Base-by-base conservation (phyloP, 2,329 filamentous ascomycete species). In the Hypomyces perniciosus region DNA sequence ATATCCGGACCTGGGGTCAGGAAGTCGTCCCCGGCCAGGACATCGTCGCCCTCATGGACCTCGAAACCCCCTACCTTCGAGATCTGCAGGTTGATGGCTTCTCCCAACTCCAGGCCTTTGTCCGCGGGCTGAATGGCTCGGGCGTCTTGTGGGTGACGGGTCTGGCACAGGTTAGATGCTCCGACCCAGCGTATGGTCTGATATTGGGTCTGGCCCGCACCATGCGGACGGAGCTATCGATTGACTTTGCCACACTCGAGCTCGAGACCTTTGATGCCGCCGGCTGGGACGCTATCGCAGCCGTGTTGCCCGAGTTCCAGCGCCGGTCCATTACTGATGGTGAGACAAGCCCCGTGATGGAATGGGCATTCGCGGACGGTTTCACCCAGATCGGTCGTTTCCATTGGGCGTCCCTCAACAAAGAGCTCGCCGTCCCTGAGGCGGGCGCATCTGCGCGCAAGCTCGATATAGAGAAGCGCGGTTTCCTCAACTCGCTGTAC, bases 141-240 rank as follows among this genome's bases (percentile, higher is more conserved):
- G 46, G 49, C 13, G 28, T 52, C 55, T 50, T 65, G 8, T 66
- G 63, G 63, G 39, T 64, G 4, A 50, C 47, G 2, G 13, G 27
- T 37, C 40, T 33, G 10, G 31, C 40, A 13, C 38, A 38, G 41
- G 27, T 44, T 1, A 34, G 35, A 20, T 47, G 45, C 28, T 30
- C 26, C 9, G 40, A 50, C 40, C 47, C 47, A 6, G 9, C 12
- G 12, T 35, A 50, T 27, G 47, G 9, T 0, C 55, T 58, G 8
- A 44, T 52, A 1, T 47, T 65, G 29, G 64, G 64, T 2, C 29
- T 58, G 0, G 52, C 56, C 2, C 52, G 63, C 3, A 58, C 56
- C 1, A 49, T 65, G 4, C 59, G 61, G 10, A 51, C 52, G 4
- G 63, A 65, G 49, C 50, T 51, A 2, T 3, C 12, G 3, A 31